Evolutionary conservation across 2,329 filamentous ascomycete species (phyloP), one percentile per base, ranked within the genome.

Genomic region (Davidsoniella australis): DNA sequence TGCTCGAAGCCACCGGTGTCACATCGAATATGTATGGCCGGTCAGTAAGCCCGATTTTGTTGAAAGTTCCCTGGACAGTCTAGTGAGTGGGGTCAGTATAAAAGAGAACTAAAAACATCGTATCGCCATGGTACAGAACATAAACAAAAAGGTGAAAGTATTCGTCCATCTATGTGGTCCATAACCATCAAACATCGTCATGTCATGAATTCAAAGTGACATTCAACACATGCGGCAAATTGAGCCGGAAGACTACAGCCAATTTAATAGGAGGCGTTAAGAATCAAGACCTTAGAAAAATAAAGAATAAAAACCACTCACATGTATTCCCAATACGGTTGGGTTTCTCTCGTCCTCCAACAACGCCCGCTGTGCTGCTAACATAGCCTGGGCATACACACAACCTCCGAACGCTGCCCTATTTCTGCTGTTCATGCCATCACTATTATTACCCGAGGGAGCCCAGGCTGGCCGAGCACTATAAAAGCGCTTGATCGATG

Each of bases 41-140:
- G 53, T 75, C 68, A 1, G 57, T 51, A 4, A 63, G 58, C 4
- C 70, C 73, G 0, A 63, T 61, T 18, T 68, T 64, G 2, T 70
- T 70, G 56, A 76, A 78, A 56, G 68, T 72, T 7, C 72, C 73
- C 55, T 75, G 70, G 18, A 77, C 71, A 7, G 71, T 69, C 72
- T 76, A 37, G 2, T 4, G 12, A n/a, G 16, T 12, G 18, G 16
- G 17, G 16, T 39, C 4, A 24, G 36, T 16, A 33, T 44, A 17
- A 36, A n/a, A 17, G 4, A 23, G 5, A 23, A 23, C 20, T 4
- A 23, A 23, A 23, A 23, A 23, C 20, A 23, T 33, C 29, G 12
- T 33, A 10, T 33, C 29, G 29, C 29, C 6, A 33, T 33, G 3
- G 29, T 33, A 33, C 29, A 33, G 12, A 4, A 12, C 8, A 33